phyloP scores from a whole-genome alignment of 192 early-diverging fungal species.

The Nowakowskiella sp. region DNA sequence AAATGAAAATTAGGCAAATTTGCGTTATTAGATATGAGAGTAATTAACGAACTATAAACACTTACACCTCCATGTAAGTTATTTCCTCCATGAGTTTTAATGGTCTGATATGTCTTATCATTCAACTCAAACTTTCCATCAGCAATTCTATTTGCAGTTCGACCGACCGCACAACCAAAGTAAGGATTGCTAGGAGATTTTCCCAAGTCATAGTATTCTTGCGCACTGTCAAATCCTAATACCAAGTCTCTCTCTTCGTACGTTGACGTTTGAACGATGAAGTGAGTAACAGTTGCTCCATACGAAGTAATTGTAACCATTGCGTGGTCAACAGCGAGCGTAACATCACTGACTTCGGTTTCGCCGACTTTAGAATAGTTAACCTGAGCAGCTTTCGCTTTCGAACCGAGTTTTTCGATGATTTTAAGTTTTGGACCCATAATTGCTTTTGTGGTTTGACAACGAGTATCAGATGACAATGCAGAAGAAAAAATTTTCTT shows the following conservation, averaged over 20 bases:
- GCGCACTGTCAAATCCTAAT: conserved; percentile 56
- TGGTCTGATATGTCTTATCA: conserved; percentile 42
- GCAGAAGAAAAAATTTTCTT: too few species aligned
- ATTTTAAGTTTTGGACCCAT: too few species aligned
- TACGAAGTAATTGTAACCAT: conserved; percentile 20
- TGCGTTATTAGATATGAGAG: too few species aligned
- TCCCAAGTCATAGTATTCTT: conserved; percentile 14
- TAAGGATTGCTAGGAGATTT: conserved; percentile 55
- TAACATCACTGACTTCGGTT: too few species aligned
- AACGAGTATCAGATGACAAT: too few species aligned
- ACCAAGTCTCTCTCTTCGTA: conserved; percentile 55
- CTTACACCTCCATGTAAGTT: conserved; percentile 68
- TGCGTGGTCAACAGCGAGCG: too few species aligned
- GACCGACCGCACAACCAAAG: conserved; percentile 72
- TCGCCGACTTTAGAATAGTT: too few species aligned
- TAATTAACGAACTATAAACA: too few species aligned
- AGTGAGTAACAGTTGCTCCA: conserved; percentile 63
- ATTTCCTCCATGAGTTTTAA: conserved; percentile 67
- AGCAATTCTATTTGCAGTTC: conserved; percentile 66
- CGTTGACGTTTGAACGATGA: conserved; percentile 49
- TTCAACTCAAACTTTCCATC: conserved; percentile 57
- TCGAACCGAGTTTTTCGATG: too few species aligned
- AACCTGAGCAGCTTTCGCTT: too few species aligned
- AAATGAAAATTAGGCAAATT: too few species aligned
- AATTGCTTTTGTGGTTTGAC: too few species aligned